Percentiles rank a stretch among this genome's conserved stretches.
Evolutionary conservation across 768 basidiomycete genomes (phyloP).

Genomic region (Lactarius evosmus): DNA sequence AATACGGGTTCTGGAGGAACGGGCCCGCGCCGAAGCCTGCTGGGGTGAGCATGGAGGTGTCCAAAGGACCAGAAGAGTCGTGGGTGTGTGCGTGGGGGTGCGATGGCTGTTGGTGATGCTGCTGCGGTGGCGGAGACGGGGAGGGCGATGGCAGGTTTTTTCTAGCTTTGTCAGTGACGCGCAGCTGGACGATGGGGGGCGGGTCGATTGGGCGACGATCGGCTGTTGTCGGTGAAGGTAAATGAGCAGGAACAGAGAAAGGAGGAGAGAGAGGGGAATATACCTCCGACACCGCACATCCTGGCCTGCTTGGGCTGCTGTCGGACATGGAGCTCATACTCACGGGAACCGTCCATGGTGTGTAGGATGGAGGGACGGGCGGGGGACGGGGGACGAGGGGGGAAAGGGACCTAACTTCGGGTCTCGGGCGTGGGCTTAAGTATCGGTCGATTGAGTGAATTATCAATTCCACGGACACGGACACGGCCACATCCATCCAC

Average conservation of each 20-base stretch:
- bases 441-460: slow-evolving; percentile 19
- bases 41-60: slow-evolving; percentile 26
- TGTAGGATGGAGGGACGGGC: slow-evolving; percentile 6
- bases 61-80: slow-evolving; percentile 14
- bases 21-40: slow-evolving; percentile 46
- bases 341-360: slow-evolving; percentile 46
- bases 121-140: slow-evolving; percentile 24
- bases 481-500: slow-evolving; percentile 21
- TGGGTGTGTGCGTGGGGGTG: slow-evolving; percentile 18
- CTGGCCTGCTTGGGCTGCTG: slow-evolving; percentile 91
- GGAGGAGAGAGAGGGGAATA: slow-evolving; percentile 31
- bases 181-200: slow-evolving; percentile 93
- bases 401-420: slow-evolving; percentile 25
- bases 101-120: slow-evolving; percentile 11
- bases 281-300: slow-evolving; percentile 88
- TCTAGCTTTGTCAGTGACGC: slow-evolving; percentile 66
- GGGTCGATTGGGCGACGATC: slow-evolving; percentile 97
- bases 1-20: slow-evolving; percentile 88
- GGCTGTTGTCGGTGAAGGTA: slow-evolving; percentile 43
- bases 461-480: slow-evolving; percentile 26
- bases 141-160: slow-evolving; percentile 31
- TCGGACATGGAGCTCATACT: slow-evolving; percentile 81
- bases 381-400: slow-evolving; percentile 25
- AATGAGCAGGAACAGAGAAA: neutral
- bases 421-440: slow-evolving; percentile 25